Conservation (phyloP, 1,284 basidiomycete species). For the Trichosporon sp. region DNA sequence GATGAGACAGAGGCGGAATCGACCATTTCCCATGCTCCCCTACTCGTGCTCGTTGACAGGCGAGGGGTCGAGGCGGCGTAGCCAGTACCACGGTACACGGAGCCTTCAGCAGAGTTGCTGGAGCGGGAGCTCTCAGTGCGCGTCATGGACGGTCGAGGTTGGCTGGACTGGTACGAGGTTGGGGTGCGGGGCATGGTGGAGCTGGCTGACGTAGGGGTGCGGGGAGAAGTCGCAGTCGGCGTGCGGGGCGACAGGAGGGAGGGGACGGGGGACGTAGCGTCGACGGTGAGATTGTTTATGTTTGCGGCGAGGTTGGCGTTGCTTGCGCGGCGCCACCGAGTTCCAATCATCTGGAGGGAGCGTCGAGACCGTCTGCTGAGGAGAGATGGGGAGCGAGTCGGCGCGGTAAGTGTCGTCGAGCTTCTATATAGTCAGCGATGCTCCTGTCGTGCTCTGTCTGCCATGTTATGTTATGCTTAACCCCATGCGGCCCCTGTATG, state of each 20-base stretch:
- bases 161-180: neutral
- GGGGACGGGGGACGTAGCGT: neutral
- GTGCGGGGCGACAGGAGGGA: constrained; percentile 7
- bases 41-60: neutral
- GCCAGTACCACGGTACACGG: neutral
- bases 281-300: neutral
- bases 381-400: neutral
- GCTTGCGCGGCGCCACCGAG: constrained; percentile 13
- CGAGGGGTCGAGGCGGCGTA: neutral
- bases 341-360: constrained; percentile 10
- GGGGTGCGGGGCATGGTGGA: neutral
- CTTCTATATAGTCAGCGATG: neutral
- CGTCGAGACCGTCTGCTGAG: constrained; percentile 2
- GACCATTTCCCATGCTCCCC: constrained; percentile 6
- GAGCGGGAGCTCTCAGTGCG: neutral
- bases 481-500: neutral
- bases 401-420: neutral
- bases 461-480: neutral
- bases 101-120: neutral
- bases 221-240: neutral
- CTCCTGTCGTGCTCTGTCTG: no score
- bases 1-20: neutral
- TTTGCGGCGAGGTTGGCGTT: constrained; percentile 1
- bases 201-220: neutral
- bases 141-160: neutral